Conservation (phyloP, 257 asterid species). For the Hygrophila difformis region DNA sequence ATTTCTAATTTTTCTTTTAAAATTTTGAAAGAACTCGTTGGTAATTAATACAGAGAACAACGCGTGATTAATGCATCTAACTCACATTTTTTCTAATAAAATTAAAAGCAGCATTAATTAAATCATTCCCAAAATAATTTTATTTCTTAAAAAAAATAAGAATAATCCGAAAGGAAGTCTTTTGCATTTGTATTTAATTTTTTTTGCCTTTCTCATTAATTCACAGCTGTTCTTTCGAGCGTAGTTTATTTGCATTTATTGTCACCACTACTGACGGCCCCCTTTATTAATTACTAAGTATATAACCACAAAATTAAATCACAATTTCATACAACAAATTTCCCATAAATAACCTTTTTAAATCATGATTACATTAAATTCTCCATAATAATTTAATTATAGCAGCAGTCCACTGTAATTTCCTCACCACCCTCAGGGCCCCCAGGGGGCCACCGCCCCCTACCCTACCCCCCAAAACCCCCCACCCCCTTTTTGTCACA, state of each 20-base stretch:
- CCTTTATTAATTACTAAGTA: background rate
- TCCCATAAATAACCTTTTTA: constrained; percentile 19
- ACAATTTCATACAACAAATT: background rate
- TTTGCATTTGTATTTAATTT: no score
- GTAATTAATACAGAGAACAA: no score
- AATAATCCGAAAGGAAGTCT: no score
- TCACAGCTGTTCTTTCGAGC: constrained; percentile 57
- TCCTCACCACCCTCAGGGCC: constrained; percentile 17
- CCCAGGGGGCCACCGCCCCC: background rate
- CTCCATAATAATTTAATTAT: constrained; percentile 21
- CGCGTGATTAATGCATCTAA: no score
- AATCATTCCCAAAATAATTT: no score
- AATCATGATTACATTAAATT: constrained; percentile 28
- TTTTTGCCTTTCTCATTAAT: no score
- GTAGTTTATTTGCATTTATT: constrained; percentile 32
- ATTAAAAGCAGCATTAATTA: no score
- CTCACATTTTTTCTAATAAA: no score
- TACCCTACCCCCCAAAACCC: constrained; percentile 24
- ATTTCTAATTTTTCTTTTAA: no score
- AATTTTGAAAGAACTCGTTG: no score
- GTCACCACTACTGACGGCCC: constrained; percentile 15
- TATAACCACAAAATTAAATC: background rate
- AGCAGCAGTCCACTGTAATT: constrained; percentile 15
- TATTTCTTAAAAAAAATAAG: no score
- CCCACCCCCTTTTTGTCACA: background rate